Evolutionary conservation across 2,329 filamentous ascomycete genomes (phyloP).

Genomic region (Venturiaceae sp.): DNA sequence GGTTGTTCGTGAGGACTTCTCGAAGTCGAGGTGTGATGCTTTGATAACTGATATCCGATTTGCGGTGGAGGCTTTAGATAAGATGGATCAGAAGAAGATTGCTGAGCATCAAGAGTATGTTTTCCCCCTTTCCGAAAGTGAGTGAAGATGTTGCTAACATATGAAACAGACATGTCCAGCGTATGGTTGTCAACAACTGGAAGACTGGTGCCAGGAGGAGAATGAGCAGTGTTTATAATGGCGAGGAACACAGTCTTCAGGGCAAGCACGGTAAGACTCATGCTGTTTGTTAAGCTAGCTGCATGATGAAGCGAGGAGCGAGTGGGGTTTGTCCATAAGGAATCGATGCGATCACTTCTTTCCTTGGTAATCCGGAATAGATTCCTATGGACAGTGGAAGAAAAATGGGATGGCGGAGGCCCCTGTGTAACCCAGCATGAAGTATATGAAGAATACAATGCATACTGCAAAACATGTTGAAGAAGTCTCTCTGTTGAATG

Average conservation of each 20-base stretch:
- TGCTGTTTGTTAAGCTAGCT: slow-evolving; percentile 61
- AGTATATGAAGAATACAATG: too few species aligned
- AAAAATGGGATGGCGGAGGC: too few species aligned
- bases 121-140: slow-evolving; percentile 10
- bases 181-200: not conserved
- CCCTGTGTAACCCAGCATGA: too few species aligned
- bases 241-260: slow-evolving; percentile 79
- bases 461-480: too few species aligned
- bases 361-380: too few species aligned
- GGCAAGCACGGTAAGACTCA: slow-evolving; percentile 89
- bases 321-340: too few species aligned
- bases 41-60: slow-evolving; percentile 72
- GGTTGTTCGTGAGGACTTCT: slow-evolving; percentile 89
- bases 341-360: too few species aligned
- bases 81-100: slow-evolving; percentile 64
- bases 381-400: too few species aligned
- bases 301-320: not conserved
- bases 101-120: slow-evolving; percentile 58
- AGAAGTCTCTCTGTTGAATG: too few species aligned
- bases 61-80: slow-evolving; percentile 58
- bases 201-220: slow-evolving; percentile 2
- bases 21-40: slow-evolving; percentile 67
- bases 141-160: not conserved
- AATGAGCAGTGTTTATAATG: slow-evolving; percentile 37
- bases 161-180: too few species aligned